Base-by-base conservation (phyloP, 306 rosid species). In the Neltuma alba region DNA sequence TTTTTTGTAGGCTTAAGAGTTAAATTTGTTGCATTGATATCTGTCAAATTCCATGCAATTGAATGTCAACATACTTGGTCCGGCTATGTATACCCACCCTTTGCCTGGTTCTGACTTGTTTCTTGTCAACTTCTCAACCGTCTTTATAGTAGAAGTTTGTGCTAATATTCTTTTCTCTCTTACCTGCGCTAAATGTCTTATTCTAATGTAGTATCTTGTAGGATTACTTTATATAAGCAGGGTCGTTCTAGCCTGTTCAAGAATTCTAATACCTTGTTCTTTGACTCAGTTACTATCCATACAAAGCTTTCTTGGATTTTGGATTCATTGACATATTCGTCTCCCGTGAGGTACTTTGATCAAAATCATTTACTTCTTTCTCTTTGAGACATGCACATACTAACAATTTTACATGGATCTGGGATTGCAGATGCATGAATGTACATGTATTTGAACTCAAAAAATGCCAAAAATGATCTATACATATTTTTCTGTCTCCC, bases 231-330 rank as follows among this genome's bases (percentile, higher is more conserved):
- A n/a, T 72, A 77, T 41, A 47, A 67, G n/a, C 31, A 28, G 9
- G 28, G 14, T 69, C 54, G 38, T 72, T 72, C 44, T 44, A 23
- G 54, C 70, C 62, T 80, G n/a, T 86, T 72, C 81, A 67, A 52
- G 34, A 79, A 55, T 68, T 81, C 73, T 88, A 62, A 87, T 73
- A 72, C 64, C 72, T 82, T 68, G 34, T 75, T 42, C 66, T 80
- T 76, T 87, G 72, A 74, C 28, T n/a, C 94, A 95, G 99, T 83
- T 95, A 95, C 86, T 95, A 95, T 86, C 91, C 98, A 27, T 95
- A 95, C 57, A 92, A 74, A 61, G 97, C 98, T 82, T 95, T 85
- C 88, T 81, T 90, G 97, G 99, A 95, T 75, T 95, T 95, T 85
- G 98, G 99, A 86, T 91, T 91, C 80, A 89, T 79, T 83, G 96